phyloP scores from a whole-genome alignment of 768 basidiomycete genomes.

The Candolleomyces aberdarensis region DNA sequence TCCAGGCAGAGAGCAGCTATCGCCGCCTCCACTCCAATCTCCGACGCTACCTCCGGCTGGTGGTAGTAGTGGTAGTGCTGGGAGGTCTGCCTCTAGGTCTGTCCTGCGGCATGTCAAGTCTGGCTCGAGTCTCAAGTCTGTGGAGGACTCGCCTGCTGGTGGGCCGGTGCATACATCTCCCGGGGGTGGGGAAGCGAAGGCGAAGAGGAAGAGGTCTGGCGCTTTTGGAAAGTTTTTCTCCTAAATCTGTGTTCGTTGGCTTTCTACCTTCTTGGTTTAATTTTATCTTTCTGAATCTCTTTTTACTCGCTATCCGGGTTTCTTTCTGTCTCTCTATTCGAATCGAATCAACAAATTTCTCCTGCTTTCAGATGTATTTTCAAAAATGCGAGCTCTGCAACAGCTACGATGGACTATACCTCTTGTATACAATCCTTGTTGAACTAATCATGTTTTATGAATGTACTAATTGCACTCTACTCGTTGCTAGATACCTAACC shows the following conservation, averaged over 20 bases:
- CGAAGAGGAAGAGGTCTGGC: constrained; percentile 9
- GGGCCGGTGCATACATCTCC: background rate
- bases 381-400: no score
- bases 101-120: background rate
- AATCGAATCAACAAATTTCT: no score
- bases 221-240: background rate
- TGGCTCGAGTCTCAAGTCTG: background rate
- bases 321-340: no score
- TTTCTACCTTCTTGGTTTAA: background rate
- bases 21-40: background rate
- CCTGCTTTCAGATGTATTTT: no score
- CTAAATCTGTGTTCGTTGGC: background rate
- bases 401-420: no score
- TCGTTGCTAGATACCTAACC: background rate
- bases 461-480: background rate
- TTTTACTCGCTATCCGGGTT: background rate
- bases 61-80: background rate
- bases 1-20: background rate
- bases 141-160: background rate
- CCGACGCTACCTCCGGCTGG: background rate
- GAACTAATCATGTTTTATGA: background rate
- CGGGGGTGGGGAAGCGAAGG: background rate
- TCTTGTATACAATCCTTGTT: background rate
- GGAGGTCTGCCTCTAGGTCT: background rate
- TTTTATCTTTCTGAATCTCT: background rate